phyloP scores from a whole-genome alignment of 1,284 basidiomycete genomes.

The Taiwanofungus camphoratus region DNA sequence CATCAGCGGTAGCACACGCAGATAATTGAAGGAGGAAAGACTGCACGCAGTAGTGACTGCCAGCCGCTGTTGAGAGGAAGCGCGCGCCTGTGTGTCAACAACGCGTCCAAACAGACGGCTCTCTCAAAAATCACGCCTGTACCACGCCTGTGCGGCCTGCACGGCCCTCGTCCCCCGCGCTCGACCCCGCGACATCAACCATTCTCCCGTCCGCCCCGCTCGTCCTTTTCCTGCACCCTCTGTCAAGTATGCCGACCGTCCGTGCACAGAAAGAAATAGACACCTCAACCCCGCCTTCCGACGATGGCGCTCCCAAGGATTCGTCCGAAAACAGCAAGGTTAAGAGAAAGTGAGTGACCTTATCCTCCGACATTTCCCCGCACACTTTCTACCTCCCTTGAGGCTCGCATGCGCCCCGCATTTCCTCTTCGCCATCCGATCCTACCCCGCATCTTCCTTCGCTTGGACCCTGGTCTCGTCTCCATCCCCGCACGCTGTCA shows the following conservation, averaged over 20 bases:
- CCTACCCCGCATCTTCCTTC: slow-evolving; percentile 34
- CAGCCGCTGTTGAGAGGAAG: too few relatives aligned
- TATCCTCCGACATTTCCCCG: slow-evolving; percentile 35
- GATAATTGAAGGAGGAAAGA: too few relatives aligned
- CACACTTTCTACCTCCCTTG: slow-evolving; percentile 20
- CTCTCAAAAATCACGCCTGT: slow-evolving; percentile 1
- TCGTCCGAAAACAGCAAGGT: slow-evolving; percentile 57
- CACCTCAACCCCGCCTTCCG: slow-evolving; percentile 57
- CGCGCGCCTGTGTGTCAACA: too few relatives aligned
- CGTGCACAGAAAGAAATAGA: slow-evolving; percentile 60
- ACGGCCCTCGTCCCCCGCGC: slow-evolving; percentile 21
- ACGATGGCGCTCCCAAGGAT: slow-evolving; percentile 48
- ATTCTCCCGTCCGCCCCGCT: slow-evolving; percentile 22
- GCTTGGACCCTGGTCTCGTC: slow-evolving; percentile 22
- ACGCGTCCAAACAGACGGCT: slow-evolving; percentile 8
- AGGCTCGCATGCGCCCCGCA: slow-evolving; percentile 12
- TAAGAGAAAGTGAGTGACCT: slow-evolving; percentile 65
- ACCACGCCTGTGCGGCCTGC: not conserved
- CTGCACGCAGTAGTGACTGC: too few relatives aligned
- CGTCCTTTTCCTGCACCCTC: slow-evolving; percentile 26
- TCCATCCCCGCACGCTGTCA: slow-evolving; percentile 17
- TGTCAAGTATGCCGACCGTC: slow-evolving; percentile 51
- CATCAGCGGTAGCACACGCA: not conserved
- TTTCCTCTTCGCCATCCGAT: slow-evolving; percentile 22
- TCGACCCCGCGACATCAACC: too few relatives aligned